Conservation (phyloP, 2,329 filamentous ascomycete genomes). For the Endocalyx cinctus region DNA sequence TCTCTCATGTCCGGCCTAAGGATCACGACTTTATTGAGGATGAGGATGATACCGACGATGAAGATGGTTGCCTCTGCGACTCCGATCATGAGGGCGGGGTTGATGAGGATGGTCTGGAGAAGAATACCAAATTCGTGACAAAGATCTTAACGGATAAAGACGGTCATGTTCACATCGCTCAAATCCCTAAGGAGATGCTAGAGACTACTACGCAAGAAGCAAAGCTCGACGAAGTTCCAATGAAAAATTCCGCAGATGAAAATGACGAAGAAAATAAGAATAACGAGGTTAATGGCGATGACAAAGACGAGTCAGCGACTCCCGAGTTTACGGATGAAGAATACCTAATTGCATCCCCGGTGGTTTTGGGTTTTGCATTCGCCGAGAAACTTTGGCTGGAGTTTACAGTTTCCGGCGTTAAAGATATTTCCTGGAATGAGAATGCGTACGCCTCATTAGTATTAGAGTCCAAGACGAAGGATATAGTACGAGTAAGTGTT, state of each 20-base stretch:
- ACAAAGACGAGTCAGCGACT: conserved; percentile 27
- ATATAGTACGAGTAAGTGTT: conserved; percentile 56
- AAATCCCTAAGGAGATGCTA: conserved; percentile 30
- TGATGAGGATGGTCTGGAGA: conserved; percentile 35
- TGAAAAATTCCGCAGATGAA: conserved; percentile 11
- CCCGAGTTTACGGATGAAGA: conserved; percentile 75
- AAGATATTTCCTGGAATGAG: conserved; percentile 80
- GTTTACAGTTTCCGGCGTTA: conserved; percentile 73
- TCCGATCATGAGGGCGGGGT: conserved; percentile 28
- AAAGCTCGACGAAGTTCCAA: conserved; percentile 51
- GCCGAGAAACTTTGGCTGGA: conserved; percentile 88
- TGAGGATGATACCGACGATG: conserved; percentile 41
- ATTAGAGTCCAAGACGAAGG: conserved; percentile 56
- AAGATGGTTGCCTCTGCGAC: conserved; percentile 32
- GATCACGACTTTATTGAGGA: conserved; percentile 58
- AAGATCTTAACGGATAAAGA: conserved; percentile 47
- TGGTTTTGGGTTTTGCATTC: conserved; percentile 84
- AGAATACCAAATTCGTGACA: conserved; percentile 42
- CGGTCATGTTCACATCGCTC: conserved; percentile 31
- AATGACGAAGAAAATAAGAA: conserved; percentile 24
- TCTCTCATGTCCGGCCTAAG: conserved; percentile 69
- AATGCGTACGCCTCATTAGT: conserved; percentile 79
- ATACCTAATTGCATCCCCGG: conserved; percentile 75
- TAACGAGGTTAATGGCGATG: conserved; percentile 12
- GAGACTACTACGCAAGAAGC: conserved; percentile 36